Base-by-base conservation (phyloP, 208 protist genomes). In the Crithidia brevicula region DNA sequence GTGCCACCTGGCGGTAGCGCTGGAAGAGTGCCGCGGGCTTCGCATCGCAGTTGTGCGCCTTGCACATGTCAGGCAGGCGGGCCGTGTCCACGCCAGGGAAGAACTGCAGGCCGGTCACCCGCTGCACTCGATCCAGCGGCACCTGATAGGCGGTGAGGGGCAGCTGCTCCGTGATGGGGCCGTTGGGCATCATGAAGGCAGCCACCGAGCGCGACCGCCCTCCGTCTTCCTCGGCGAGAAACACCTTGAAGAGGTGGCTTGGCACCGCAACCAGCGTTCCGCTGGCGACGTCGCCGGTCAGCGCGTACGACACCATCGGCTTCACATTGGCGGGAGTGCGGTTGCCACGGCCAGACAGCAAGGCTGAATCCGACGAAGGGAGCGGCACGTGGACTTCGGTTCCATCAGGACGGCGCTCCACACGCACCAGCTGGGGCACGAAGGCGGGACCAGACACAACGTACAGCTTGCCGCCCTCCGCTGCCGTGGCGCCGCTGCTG, bases 211-310 rank as follows among this genome's bases (percentile, higher is more conserved):
- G 63, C 25, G 61, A 40, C 13, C 40, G 51, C n/a, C 74, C 73
- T 25, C 64, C 74, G 43, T 69, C 54, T 8, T 72, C 68, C 64
- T 89, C 85, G 3, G 82, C 77, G 8, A 94, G 61, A 6, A 96
- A 45, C 1, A 92, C 83, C 59, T 96, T 96, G 74, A 89, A 96
- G 9, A 96, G 59, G 67, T 96, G 91, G 42, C 79, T 96, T 20
- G 91, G 91, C 31, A 96, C 88, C 6, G 91, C 91, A 16, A 96
- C 79, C 20, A 46, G 68, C 23, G 64, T 76, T 56, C 62, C 47
- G 27, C 60, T 57, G 15, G 51, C 25, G 38, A 51, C 49, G 72
- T 85, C 68, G n/a, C 86, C 89, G 28, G 69, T 79, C 34, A 95
- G 61, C 58, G 85, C 83, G 62, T 93, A 88, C 57, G 83, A 78